Percentiles rank a stretch among this genome's conserved stretches.
Evolutionary conservation across 805 yeast species (phyloP).

Genomic region (Starmerella powellii): DNA sequence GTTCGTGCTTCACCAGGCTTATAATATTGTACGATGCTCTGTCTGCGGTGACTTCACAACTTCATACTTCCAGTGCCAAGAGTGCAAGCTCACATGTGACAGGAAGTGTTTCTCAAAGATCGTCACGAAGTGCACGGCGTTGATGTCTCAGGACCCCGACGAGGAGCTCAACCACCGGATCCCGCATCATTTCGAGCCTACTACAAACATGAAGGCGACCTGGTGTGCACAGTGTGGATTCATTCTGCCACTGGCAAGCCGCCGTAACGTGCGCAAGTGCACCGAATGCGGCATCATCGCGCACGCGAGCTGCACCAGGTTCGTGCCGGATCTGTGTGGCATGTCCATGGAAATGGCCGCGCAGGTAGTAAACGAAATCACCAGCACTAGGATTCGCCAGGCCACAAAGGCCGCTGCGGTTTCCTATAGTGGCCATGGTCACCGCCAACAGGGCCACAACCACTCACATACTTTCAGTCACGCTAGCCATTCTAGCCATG

Average conservation of each 20-base stretch:
- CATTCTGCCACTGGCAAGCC: conserved; percentile 78
- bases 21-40: conserved; percentile 94
- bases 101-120: conserved; percentile 68
- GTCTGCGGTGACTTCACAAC: conserved; percentile 90
- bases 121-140: conserved; percentile 66
- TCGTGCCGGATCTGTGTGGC: conserved; percentile 97
- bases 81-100: conserved; percentile 66
- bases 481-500: neutral
- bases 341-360: conserved; percentile 97
- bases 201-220: conserved; percentile 84
- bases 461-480: neutral
- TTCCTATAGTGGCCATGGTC: neutral
- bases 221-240: conserved; percentile 99
- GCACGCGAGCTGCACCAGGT: conserved; percentile 81
- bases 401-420: conserved; percentile 23
- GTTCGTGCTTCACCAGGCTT: conserved; percentile 78
- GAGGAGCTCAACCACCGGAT: conserved; percentile 88
- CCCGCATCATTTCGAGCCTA: conserved; percentile 93
- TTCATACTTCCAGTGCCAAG: conserved; percentile 69
- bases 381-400: conserved; percentile 35
- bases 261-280: conserved; percentile 84
- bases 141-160: conserved; percentile 40
- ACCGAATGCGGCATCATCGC: conserved; percentile 84
- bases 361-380: conserved; percentile 71
- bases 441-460: neutral